Percentiles rank a stretch among this genome's conserved stretches.
These are phyloP conservation scores for Fusarium multiceps DNA, from an alignment of 2,329 filamentous ascomycete genomes.

Conservation along the genomic window DNA sequence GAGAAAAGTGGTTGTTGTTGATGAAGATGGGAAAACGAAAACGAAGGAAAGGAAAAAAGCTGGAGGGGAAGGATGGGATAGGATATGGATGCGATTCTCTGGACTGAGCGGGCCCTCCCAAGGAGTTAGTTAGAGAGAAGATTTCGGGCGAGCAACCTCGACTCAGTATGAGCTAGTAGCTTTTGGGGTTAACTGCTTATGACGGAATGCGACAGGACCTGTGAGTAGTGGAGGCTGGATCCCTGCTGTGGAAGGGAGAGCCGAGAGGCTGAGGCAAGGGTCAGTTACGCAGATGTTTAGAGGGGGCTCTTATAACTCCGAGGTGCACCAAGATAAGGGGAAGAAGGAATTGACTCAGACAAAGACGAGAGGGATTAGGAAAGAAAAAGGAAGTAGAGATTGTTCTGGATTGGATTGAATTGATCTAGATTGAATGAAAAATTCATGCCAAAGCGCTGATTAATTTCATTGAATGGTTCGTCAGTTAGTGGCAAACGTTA, in stretches of 20 bases:
- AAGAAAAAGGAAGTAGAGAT: not conserved
- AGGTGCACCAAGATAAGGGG: not conserved
- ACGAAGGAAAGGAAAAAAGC: not conserved
- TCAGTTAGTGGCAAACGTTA: constrained; percentile 28
- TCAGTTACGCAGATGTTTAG: constrained; percentile 8
- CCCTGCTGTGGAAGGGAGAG: constrained; percentile 4
- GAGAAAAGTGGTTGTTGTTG: not conserved
- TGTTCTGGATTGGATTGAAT: not conserved
- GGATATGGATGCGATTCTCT: not conserved
- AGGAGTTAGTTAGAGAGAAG: not conserved
- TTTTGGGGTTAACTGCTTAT: constrained; percentile 18
- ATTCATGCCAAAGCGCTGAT: constrained; percentile 23
- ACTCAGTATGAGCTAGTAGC: not conserved
- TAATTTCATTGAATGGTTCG: constrained; percentile 15
- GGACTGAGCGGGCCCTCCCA: not conserved
- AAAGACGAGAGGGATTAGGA: not conserved
- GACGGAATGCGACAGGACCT: constrained; percentile 37
- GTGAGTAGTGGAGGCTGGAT: constrained; percentile 12
- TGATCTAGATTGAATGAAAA: not conserved
- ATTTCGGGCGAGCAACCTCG: not conserved
- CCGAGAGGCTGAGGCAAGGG: not conserved
- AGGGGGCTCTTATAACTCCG: not conserved
- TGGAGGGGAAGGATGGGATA: not conserved
- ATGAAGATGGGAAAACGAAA: not conserved
- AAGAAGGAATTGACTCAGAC: not conserved